These are phyloP conservation scores for Nepenthes mirabilis DNA, from an alignment of 148 eudicot genomes.

Conservation along the genomic window DNA sequence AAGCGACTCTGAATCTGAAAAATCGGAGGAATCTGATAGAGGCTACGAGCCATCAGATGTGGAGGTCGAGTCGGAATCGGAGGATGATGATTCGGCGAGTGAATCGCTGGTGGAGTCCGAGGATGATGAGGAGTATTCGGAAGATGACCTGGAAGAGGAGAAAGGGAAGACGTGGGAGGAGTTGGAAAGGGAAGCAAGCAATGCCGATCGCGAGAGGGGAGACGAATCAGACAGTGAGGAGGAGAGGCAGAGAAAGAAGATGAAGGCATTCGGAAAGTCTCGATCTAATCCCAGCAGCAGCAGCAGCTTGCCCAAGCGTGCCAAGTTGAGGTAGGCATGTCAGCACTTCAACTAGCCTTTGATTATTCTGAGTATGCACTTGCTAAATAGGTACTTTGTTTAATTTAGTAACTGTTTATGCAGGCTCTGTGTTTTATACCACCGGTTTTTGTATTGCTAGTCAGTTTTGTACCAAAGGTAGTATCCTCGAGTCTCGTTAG, in stretches of 20 bases:
- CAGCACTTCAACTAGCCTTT: not conserved
- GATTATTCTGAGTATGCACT: not conserved
- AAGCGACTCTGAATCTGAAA: constrained; percentile 65
- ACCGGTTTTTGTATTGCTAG: too few relatives aligned
- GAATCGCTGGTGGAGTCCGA: constrained; percentile 84
- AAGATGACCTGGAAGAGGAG: constrained; percentile 62
- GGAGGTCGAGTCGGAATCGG: constrained; percentile 76
- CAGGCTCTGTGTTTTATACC: too few relatives aligned
- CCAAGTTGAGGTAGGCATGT: constrained; percentile 43
- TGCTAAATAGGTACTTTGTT: too few relatives aligned
- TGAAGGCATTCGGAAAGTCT: constrained; percentile 67
- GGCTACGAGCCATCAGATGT: constrained; percentile 82
- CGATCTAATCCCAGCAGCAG: constrained; percentile 43
- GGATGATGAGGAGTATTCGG: constrained; percentile 69
- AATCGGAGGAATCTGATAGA: constrained; percentile 68
- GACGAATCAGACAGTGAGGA: constrained; percentile 85
- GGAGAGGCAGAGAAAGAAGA: constrained; percentile 75
- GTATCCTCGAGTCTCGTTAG: too few relatives aligned
- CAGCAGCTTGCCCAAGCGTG: constrained; percentile 36
- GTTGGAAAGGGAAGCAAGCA: constrained; percentile 90
- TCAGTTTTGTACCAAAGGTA: too few relatives aligned
- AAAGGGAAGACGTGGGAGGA: constrained; percentile 92
- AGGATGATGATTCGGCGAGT: constrained; percentile 82
- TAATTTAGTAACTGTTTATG: too few relatives aligned
- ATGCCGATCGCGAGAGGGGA: constrained; percentile 80